Evolutionary conservation across 2,329 filamentous ascomycete genomes (phyloP).

Genomic region (Chaetomiaceae sp.): DNA sequence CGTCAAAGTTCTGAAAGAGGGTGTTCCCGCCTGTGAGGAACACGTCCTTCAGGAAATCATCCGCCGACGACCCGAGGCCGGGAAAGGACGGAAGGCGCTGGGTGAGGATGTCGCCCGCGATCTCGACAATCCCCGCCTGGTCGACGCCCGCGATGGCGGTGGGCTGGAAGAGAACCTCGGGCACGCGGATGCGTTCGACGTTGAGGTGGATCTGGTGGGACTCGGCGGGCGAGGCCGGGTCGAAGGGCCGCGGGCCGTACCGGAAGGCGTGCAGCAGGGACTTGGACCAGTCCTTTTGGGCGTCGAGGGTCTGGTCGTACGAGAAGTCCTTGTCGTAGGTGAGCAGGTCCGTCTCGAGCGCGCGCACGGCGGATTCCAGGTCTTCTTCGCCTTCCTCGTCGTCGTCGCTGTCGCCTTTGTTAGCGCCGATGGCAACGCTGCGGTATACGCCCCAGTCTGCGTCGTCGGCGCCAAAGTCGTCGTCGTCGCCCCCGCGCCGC

Average conservation of each 20-base stretch:
- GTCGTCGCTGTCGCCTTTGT: conserved; percentile 69
- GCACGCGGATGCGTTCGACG: conserved; percentile 90
- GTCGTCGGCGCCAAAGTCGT: conserved; percentile 94
- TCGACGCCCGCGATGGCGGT: conserved; percentile 80
- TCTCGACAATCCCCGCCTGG: conserved; percentile 89
- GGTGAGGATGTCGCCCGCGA: conserved; percentile 81
- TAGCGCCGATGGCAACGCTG: conserved; percentile 78
- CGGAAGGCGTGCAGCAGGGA: conserved; percentile 85
- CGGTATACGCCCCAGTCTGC: conserved; percentile 98
- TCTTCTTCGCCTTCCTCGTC: conserved; percentile 93
- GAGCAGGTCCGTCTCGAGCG: conserved; percentile 78
- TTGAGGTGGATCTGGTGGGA: conserved; percentile 90
- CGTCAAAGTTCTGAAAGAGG: conserved; percentile 80
- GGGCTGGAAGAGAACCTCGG: conserved; percentile 89
- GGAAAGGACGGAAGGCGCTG: conserved; percentile 63
- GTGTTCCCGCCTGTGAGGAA: conserved; percentile 95
- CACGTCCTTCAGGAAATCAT: conserved; percentile 74
- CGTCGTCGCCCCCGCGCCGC: conserved; percentile 82
- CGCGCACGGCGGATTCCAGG: conserved; percentile 66
- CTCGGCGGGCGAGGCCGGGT: conserved; percentile 72
- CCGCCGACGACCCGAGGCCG: conserved; percentile 41
- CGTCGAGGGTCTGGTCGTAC: conserved; percentile 86
- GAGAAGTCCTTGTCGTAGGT: conserved; percentile 84
- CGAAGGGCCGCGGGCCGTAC: conserved; percentile 81
- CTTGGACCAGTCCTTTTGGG: conserved; percentile 93